These are phyloP conservation scores for Ustilago lituana DNA, from an alignment of 1,284 basidiomycete genomes.

Conservation along the genomic window DNA sequence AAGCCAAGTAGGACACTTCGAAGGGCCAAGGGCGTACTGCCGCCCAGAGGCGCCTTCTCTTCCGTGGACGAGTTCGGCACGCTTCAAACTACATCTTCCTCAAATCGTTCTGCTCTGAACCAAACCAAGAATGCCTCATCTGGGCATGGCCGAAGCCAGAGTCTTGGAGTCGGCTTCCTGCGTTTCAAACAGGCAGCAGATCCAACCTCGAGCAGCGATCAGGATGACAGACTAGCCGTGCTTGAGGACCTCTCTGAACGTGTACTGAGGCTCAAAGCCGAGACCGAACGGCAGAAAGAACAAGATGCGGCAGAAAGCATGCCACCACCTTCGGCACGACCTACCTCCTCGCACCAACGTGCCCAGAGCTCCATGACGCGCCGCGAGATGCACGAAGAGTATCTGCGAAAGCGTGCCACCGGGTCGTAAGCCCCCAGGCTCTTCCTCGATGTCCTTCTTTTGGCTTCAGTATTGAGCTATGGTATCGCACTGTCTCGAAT, in stretches of 20 bases:
- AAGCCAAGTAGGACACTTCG: conserved; percentile 18
- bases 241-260: conserved; percentile 39
- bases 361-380: conserved; percentile 15
- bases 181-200: not conserved
- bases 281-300: conserved; percentile 19
- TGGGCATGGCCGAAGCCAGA: conserved; percentile 3
- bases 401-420: conserved; percentile 15
- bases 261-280: conserved; percentile 24
- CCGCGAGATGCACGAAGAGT: conserved; percentile 38
- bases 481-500: too few species aligned
- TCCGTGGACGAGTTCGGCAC: conserved; percentile 21
- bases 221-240: conserved; percentile 28
- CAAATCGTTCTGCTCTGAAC: not conserved
- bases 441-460: too few species aligned
- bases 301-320: conserved; percentile 20
- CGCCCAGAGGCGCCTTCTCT: conserved; percentile 11
- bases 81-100: not conserved
- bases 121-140: not conserved
- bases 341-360: conserved; percentile 6
- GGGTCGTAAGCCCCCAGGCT: conserved; percentile 1
- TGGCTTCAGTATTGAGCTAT: too few species aligned
- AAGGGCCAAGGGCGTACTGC: conserved; percentile 15
- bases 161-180: not conserved
- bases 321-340: conserved; percentile 22
- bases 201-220: not conserved